These are phyloP conservation scores for Saturnispora halmiae DNA, from an alignment of 805 yeast species.

Conservation along the genomic window DNA sequence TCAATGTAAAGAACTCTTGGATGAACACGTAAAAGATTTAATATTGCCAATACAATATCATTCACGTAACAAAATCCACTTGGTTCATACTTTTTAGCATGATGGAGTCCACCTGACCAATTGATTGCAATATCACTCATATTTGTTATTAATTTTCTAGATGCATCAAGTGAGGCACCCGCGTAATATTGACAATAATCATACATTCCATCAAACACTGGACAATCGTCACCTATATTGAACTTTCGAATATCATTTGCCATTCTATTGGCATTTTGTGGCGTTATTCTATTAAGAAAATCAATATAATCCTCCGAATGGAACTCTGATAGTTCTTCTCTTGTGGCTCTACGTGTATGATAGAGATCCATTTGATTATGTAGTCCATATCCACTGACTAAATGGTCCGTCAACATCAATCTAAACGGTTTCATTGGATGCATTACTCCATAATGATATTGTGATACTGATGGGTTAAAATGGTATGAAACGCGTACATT, in stretches of 20 bases:
- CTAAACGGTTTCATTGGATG: constrained; percentile 99
- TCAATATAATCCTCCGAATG: constrained; percentile 83
- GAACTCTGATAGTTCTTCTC: constrained; percentile 68
- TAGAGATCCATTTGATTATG: constrained; percentile 88
- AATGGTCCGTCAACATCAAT: constrained; percentile 85
- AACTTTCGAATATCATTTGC: constrained; percentile 54
- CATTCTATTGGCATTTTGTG: constrained; percentile 56
- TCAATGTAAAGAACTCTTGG: constrained; percentile 91
- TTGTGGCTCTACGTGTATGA: constrained; percentile 73
- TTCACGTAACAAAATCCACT: constrained; percentile 93
- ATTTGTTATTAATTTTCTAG: constrained; percentile 74
- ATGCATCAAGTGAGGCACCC: constrained; percentile 92
- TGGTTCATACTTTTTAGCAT: constrained; percentile 91
- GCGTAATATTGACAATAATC: constrained; percentile 84
- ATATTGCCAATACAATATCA: constrained; percentile 84
- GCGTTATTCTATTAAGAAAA: constrained; percentile 67
- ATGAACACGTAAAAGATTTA: constrained; percentile 78
- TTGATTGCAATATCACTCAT: constrained; percentile 91
- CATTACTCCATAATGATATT: constrained; percentile 81
- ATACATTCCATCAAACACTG: constrained; percentile 89
- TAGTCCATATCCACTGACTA: constrained; percentile 74
- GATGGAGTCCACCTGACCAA: constrained; percentile 96
- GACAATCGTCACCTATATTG: constrained; percentile 91
- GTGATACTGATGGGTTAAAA: constrained; percentile 69
- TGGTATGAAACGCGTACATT: constrained; percentile 69